Conservation (phyloP, 805 yeast species). For the Starmerella scarabaei region DNA sequence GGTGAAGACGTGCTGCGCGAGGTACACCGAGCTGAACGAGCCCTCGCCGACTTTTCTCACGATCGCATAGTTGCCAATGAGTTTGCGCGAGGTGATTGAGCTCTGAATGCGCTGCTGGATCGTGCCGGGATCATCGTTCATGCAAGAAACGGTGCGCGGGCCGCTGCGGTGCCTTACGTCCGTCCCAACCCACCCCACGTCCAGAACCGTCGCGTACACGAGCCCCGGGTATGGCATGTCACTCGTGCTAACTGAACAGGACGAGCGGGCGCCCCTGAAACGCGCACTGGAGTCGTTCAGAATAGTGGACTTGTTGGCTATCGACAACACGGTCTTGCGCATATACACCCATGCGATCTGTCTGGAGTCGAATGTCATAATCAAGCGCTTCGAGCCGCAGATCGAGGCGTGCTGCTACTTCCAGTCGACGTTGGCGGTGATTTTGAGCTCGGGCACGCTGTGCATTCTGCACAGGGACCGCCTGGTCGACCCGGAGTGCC, state of each 20-base stretch:
- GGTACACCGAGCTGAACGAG: slow-evolving; percentile 73
- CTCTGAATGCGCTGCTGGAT: slow-evolving; percentile 15
- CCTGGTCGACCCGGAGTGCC: not conserved
- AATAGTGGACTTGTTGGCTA: slow-evolving; percentile 2
- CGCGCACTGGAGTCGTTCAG: not conserved
- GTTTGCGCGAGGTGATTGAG: slow-evolving; percentile 2
- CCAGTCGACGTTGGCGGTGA: slow-evolving; percentile 1
- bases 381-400: not conserved
- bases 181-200: too few species aligned
- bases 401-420: slow-evolving; percentile 3
- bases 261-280: not conserved
- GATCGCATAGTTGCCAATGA: slow-evolving; percentile 68
- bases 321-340: slow-evolving; percentile 1
- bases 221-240: not conserved
- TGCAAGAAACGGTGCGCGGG: not conserved
- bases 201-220: not conserved
- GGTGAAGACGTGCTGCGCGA: slow-evolving; percentile 67
- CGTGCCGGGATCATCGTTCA: slow-evolving; percentile 10
- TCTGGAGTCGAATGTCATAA: not conserved
- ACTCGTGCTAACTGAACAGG: not conserved
- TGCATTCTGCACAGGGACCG: not conserved
- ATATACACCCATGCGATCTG: slow-evolving; percentile 2
- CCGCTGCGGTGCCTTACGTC: too few species aligned
- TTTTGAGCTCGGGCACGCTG: slow-evolving; percentile 1
- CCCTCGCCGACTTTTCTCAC: slow-evolving; percentile 76